These are phyloP conservation scores for Ganoderma boninense DNA, from an alignment of 1,284 basidiomycete genomes.

Conservation along the genomic window DNA sequence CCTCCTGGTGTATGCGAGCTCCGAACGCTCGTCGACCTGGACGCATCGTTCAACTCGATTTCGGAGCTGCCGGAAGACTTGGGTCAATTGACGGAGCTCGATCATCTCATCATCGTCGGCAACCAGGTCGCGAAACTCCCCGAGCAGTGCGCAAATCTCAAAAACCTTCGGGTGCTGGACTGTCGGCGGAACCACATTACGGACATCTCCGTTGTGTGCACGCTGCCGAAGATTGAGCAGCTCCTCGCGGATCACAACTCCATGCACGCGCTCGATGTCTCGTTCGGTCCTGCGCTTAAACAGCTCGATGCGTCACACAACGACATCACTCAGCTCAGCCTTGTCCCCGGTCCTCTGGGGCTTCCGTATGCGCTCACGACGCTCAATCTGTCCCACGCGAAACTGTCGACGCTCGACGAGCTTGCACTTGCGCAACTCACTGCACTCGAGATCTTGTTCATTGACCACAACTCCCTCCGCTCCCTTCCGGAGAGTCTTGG, in stretches of 20 bases:
- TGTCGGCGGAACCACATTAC: slow-evolving; percentile 85
- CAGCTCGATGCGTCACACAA: slow-evolving; percentile 80
- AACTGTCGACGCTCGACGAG: slow-evolving; percentile 88
- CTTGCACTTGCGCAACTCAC: slow-evolving; percentile 76
- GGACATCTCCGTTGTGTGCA: slow-evolving; percentile 76
- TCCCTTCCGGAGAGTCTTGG: slow-evolving; percentile 86
- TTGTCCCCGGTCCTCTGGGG: slow-evolving; percentile 65
- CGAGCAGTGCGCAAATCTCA: slow-evolving; percentile 67
- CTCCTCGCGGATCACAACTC: slow-evolving; percentile 86
- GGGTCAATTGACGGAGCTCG: slow-evolving; percentile 73
- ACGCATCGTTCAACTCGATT: slow-evolving; percentile 96
- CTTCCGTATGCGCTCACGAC: slow-evolving; percentile 76
- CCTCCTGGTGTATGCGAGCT: slow-evolving; percentile 85
- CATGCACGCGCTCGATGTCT: slow-evolving; percentile 82
- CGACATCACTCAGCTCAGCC: slow-evolving; percentile 83
- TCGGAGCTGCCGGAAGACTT: slow-evolving; percentile 85
- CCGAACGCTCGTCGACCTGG: slow-evolving; percentile 81
- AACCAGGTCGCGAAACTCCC: slow-evolving; percentile 89
- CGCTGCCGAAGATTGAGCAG: slow-evolving; percentile 73
- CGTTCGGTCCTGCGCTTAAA: slow-evolving; percentile 69
- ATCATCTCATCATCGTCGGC: slow-evolving; percentile 86
- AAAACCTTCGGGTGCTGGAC: slow-evolving; percentile 77
- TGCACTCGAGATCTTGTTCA: slow-evolving; percentile 75
- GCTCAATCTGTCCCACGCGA: slow-evolving; percentile 91
- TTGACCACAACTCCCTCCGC: slow-evolving; percentile 91